Base-by-base conservation (phyloP, 768 basidiomycete genomes). In the Tremella fuciformis region DNA sequence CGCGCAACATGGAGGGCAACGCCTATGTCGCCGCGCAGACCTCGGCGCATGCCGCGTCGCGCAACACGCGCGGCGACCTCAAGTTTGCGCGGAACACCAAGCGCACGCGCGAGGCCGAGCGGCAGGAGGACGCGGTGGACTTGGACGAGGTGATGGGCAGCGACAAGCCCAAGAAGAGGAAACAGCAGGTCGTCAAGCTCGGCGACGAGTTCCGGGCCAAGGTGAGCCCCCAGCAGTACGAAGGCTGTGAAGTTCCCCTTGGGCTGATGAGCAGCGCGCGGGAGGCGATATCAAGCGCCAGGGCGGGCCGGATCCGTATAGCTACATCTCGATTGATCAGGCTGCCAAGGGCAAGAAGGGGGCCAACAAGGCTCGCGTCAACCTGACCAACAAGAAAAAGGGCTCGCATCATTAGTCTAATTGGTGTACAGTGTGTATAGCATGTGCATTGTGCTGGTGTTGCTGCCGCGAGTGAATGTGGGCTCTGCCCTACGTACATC, bases 21-120 rank as follows among this genome's bases (percentile, higher is more conserved):
- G 94, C 91, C 0, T 98, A 96, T 77, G 84, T 82, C 59, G 90
- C 96, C 77, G 84, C 81, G 50, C 71, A 94, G 57, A 85, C 86
- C 8, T 91, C 90, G 6, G 85, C 85, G 21, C 94, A 97, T 75
- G 94, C 93, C 19, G 91, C 91, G 79, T 87, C 83, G 2, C 85
- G 93, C 25, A 89, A 90, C 21, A 80, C 85, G 1, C 85, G 84
- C 61, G 96, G 96, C 4, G 85, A 84, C 54, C 78, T 98, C 73
- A 93, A 91, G 77, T 97, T 98, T 79, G 90, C 96, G 80, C 97
- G 96, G 76, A 87, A 94, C 70, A 97, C 91, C 38, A 98, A 93
- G 78, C 92, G 94, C 77, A 85, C 91, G 58, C 79, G 91, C 59
- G 83, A 88, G 50, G 85, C 85, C 52, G 83, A 85, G 58, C 82